A percentile compares a stretch with the other conserved stretches of the same genome.
Evolutionary conservation across 179 eudicot genomes (phyloP).

Genomic region (Heliamphora pulchella): DNA sequence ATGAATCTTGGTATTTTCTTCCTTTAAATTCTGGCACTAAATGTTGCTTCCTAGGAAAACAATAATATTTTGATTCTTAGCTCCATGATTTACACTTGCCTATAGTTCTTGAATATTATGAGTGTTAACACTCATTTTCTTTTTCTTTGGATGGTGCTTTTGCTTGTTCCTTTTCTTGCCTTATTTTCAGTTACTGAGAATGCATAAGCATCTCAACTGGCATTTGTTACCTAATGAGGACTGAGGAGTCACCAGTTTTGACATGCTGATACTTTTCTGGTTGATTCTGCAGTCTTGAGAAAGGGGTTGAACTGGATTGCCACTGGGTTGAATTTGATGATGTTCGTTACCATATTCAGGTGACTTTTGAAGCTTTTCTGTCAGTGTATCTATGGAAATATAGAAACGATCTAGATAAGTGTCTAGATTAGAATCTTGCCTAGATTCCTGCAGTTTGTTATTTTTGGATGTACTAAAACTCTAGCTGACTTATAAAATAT

Average conservation of each 20-base stretch:
- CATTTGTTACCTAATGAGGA: background rate
- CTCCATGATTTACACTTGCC: background rate
- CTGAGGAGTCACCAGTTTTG: background rate
- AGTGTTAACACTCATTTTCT: background rate
- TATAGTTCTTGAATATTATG: background rate
- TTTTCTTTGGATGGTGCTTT: background rate
- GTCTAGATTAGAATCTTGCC: background rate
- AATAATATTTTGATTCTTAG: background rate
- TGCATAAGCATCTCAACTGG: background rate
- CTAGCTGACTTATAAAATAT: conserved; percentile 13
- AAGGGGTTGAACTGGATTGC: conserved; percentile 85
- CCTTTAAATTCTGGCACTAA: background rate
- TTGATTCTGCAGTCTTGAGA: conserved; percentile 62
- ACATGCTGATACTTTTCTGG: background rate
- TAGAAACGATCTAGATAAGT: background rate
- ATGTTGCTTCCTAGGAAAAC: background rate
- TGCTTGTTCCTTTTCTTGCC: background rate
- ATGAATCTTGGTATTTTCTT: background rate
- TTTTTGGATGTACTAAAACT: background rate
- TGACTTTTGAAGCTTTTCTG: conserved; percentile 18
- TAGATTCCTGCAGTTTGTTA: conserved; percentile 5
- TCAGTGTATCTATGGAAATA: background rate
- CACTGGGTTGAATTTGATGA: conserved; percentile 95
- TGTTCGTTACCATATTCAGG: conserved; percentile 88
- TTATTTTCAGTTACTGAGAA: background rate